A percentile compares a stretch with the other conserved stretches of the same genome.
These are phyloP conservation scores for Thraustotheca clavata DNA, from an alignment of 352 stramenopile species.

Conservation along the genomic window DNA sequence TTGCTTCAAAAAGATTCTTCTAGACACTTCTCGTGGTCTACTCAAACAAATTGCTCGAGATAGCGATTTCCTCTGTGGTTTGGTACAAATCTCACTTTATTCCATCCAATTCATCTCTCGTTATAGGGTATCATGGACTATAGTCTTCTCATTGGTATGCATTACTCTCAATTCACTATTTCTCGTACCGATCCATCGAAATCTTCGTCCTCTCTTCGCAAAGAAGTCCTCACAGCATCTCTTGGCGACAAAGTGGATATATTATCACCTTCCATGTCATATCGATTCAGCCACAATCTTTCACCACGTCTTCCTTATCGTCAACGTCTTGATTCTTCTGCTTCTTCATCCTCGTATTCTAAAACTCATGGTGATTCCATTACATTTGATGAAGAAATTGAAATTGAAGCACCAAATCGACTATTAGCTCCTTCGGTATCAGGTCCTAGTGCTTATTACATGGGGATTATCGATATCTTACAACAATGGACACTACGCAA, in stretches of 20 bases:
- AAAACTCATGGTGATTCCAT: slow-evolving; percentile 10
- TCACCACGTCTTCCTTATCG: background rate
- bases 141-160: slow-evolving; percentile 77
- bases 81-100: slow-evolving; percentile 12
- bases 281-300: background rate
- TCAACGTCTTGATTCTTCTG: background rate
- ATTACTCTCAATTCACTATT: slow-evolving; percentile 80
- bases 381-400: slow-evolving; percentile 1
- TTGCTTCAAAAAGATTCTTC: background rate
- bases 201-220: slow-evolving; percentile 26
- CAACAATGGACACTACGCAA: slow-evolving; percentile 82
- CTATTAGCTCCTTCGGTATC: slow-evolving; percentile 73
- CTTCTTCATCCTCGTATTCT: slow-evolving; percentile 3
- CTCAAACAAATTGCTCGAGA: slow-evolving; percentile 76
- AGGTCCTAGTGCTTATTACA: slow-evolving; percentile 82
- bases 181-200: slow-evolving; percentile 24
- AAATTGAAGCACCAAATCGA: slow-evolving; percentile 26
- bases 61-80: slow-evolving; percentile 71
- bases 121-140: slow-evolving; percentile 86
- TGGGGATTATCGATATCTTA: slow-evolving; percentile 85
- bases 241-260: background rate
- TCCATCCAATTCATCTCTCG: slow-evolving; percentile 5
- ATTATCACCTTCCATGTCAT: background rate
- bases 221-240: background rate
- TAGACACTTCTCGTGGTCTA: slow-evolving; percentile 38